Conservation (phyloP, 352 stramenopile genomes). For the Globisporangium yorkense region DNA sequence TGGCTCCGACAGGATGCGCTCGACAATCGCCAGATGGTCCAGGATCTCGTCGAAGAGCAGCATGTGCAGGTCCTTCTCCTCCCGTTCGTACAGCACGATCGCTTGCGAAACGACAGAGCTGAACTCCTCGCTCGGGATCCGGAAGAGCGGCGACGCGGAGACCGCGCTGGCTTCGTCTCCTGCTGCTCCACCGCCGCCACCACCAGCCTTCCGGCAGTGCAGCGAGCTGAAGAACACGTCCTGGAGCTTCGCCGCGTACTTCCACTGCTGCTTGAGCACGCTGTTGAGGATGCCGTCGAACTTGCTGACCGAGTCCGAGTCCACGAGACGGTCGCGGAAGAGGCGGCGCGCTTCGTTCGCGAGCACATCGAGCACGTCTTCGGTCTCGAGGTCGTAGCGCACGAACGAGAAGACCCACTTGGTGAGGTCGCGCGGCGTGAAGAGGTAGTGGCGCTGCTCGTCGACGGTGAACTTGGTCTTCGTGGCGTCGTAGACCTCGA, state of each 20-base stretch:
- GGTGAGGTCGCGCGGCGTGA: slow-evolving; percentile 91
- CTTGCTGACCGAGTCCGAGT: slow-evolving; percentile 57
- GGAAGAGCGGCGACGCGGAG: slow-evolving; percentile 31
- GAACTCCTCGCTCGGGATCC: slow-evolving; percentile 82
- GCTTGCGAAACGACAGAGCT: slow-evolving; percentile 78
- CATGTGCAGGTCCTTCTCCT: slow-evolving; percentile 93
- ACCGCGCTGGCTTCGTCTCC: slow-evolving; percentile 5
- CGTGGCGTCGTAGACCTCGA: slow-evolving; percentile 89
- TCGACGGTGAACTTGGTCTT: slow-evolving; percentile 90
- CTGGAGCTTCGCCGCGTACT: slow-evolving; percentile 67
- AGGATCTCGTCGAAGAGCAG: slow-evolving; percentile 92
- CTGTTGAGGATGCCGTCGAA: slow-evolving; percentile 86
- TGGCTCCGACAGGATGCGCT: slow-evolving; percentile 83
- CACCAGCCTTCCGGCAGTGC: slow-evolving; percentile 30
- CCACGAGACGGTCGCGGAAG: slow-evolving; percentile 90
- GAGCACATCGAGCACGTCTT: slow-evolving; percentile 90
- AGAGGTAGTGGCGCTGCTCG: slow-evolving; percentile 93
- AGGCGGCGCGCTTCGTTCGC: slow-evolving; percentile 85
- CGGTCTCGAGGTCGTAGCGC: slow-evolving; percentile 85
- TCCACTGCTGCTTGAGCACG: slow-evolving; percentile 84
- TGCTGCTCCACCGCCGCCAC: slow-evolving; percentile 6
- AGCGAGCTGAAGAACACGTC: slow-evolving; percentile 87
- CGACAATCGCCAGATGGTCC: slow-evolving; percentile 87
- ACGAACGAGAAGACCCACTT: slow-evolving; percentile 88
- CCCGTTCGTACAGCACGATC: slow-evolving; percentile 92